Percentiles rank a stretch among this genome's conserved stretches.
These are phyloP conservation scores for Coemansia sp. DNA, from an alignment of 192 early-diverging fungal species.

Conservation along the genomic window DNA sequence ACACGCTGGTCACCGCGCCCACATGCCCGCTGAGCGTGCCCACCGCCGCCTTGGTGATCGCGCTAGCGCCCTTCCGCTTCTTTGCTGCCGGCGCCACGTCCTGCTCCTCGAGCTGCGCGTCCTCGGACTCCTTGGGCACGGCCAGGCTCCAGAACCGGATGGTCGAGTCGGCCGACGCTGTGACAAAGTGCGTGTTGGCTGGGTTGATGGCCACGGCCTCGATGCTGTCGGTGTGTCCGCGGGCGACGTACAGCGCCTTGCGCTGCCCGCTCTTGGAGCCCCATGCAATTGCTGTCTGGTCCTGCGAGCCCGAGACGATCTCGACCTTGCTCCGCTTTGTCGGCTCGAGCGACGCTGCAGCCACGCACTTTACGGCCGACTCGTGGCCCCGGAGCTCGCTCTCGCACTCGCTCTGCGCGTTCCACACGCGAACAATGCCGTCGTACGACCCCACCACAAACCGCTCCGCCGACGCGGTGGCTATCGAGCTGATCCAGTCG, in stretches of 20 bases:
- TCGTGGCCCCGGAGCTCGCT: conserved; percentile 64
- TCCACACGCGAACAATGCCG: conserved; percentile 78
- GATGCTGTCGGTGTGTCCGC: conserved; percentile 76
- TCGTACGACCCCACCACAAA: conserved; percentile 85
- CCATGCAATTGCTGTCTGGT: conserved; percentile 67
- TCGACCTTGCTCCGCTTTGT: conserved; percentile 48
- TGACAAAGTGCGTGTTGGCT: conserved; percentile 50
- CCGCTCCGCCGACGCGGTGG: conserved; percentile 11
- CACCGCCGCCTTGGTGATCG: conserved; percentile 35
- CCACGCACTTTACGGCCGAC: conserved; percentile 73
- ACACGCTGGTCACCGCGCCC: conserved; percentile 69
- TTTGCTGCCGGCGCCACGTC: conserved; percentile 22
- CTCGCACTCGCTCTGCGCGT: conserved; percentile 65
- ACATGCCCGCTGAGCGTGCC: conserved; percentile 66
- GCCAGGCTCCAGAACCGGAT: conserved; percentile 75
- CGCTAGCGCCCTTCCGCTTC: conserved; percentile 27
- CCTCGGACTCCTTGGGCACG: conserved; percentile 53
- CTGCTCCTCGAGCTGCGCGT: conserved; percentile 9
- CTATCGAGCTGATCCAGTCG: conserved; percentile 89
- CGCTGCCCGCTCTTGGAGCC: conserved; percentile 43
- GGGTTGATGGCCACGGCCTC: conserved; percentile 68
- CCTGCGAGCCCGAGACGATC: conserved; percentile 58
- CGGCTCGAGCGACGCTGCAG: conserved; percentile 43
- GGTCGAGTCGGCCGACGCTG: conserved; percentile 70
- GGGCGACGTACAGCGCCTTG: conserved; percentile 61